A percentile compares a stretch with the other conserved stretches of the same genome.
These are phyloP conservation scores for Rutstroemia sydowiana DNA, from an alignment of 2,329 filamentous ascomycete species.

Conservation along the genomic window DNA sequence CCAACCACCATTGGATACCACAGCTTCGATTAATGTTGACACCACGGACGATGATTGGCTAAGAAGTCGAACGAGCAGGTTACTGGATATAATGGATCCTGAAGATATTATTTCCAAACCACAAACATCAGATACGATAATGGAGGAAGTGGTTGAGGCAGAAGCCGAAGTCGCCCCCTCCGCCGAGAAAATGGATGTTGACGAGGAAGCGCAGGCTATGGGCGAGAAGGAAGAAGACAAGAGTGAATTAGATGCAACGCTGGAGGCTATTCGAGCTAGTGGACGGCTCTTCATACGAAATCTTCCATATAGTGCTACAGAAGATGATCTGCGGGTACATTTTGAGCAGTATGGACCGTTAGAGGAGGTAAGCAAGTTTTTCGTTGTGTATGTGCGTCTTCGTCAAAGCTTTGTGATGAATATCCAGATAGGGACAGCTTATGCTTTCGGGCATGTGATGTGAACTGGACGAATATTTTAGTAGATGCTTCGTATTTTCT, in stretches of 20 bases:
- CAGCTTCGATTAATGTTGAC: constrained; percentile 11
- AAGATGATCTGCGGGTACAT: constrained; percentile 65
- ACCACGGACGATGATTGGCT: constrained; percentile 72
- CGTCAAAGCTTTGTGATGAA: constrained; percentile 71
- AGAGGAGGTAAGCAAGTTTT: constrained; percentile 68
- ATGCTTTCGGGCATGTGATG: constrained; percentile 85
- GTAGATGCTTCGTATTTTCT: constrained; percentile 98
- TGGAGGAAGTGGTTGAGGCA: constrained; percentile 14
- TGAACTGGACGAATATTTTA: constrained; percentile 96
- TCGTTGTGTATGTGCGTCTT: constrained; percentile 19
- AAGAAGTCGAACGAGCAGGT: constrained; percentile 76
- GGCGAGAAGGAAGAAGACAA: constrained; percentile 20
- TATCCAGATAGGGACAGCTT: constrained; percentile 99
- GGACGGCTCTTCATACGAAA: constrained; percentile 84
- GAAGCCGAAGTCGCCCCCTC: constrained; percentile 11
- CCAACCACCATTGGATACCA: constrained; percentile 7
- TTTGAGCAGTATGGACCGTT: constrained; percentile 69
- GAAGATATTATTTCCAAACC: constrained; percentile 24
- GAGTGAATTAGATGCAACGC: constrained; percentile 30
- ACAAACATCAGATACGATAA: constrained; percentile 10
- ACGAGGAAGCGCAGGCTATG: constrained; percentile 18
- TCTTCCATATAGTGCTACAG: constrained; percentile 69
- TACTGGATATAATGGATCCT: constrained; percentile 71
- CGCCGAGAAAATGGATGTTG: constrained; percentile 9
- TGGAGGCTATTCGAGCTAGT: constrained; percentile 61